Percentiles rank a stretch among this genome's conserved stretches.
Conservation (phyloP, 2,329 filamentous ascomycete species). For the Xylaria multiplex region DNA sequence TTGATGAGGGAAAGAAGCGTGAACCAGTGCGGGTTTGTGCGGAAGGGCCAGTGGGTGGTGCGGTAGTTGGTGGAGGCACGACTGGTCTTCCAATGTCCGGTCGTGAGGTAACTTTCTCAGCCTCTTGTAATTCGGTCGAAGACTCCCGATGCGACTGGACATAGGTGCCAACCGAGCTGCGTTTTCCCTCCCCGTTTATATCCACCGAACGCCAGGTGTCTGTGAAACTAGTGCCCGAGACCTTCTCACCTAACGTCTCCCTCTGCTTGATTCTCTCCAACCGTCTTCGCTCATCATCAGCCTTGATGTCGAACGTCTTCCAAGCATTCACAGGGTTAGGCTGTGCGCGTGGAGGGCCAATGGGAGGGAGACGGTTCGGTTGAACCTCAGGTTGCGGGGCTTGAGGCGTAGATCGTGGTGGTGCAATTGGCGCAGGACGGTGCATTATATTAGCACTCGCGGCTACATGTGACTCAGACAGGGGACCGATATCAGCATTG, state of each 20-base stretch:
- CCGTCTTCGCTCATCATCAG: slow-evolving; percentile 58
- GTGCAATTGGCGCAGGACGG: slow-evolving; percentile 59
- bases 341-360: slow-evolving; percentile 45
- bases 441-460: slow-evolving; percentile 48
- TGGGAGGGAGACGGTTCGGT: slow-evolving; percentile 45
- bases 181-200: slow-evolving; percentile 51
- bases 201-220: slow-evolving; percentile 64
- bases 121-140: slow-evolving; percentile 25
- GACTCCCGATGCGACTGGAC: slow-evolving; percentile 35
- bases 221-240: slow-evolving; percentile 58
- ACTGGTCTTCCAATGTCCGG: slow-evolving; percentile 37
- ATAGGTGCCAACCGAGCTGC: slow-evolving; percentile 46
- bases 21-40: slow-evolving; percentile 63
- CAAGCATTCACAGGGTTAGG: slow-evolving; percentile 36
- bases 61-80: slow-evolving; percentile 19
- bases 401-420: slow-evolving; percentile 46
- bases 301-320: slow-evolving; percentile 44
- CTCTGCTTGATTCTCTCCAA: slow-evolving; percentile 55
- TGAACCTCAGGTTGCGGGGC: slow-evolving; percentile 35
- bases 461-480: slow-evolving; percentile 54
- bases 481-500: slow-evolving; percentile 66
- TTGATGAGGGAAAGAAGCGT: slow-evolving; percentile 68
- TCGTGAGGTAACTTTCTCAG: slow-evolving; percentile 33
- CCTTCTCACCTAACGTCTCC: slow-evolving; percentile 57
- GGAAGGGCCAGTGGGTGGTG: slow-evolving; percentile 37